Evolutionary conservation across 768 basidiomycete genomes (phyloP), one percentile per base, ranked within the genome.

Genomic region (Suillus subluteus): DNA sequence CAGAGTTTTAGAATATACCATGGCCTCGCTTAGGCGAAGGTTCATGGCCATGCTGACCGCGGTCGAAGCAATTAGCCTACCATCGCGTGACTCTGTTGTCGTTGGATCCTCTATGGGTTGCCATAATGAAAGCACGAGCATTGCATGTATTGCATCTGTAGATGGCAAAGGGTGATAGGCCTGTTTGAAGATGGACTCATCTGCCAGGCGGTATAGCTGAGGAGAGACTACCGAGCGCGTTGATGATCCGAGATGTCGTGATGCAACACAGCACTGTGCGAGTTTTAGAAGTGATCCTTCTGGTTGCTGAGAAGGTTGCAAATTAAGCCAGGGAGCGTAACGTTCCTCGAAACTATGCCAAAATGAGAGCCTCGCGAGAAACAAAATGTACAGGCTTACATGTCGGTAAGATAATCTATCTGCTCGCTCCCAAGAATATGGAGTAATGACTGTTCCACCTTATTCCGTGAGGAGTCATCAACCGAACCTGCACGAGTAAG

Each of bases 31-130:
- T 5, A 84, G 73, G 35, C 77, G 79, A 61, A 85, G 69, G 68
- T 81, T 82, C 71, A 80, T 82, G 26, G 82, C 83, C 81, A 83
- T 83, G 58, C 78, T 81, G 35, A 84, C 78, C 15, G 84, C 84
- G 2, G 76, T 76, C 18, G 82, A 74, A 11, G 77, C 80, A 44
- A 80, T 76, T 52, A 83, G 63, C 48, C 82, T 78, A 35, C 77
- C 81, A 37, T 84, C 84, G 6, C 78, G 77, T 48, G 73, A 75
- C 63, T 74, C 72, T 61, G 70, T 74, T 11, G 71, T 68, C 43
- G 76, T 63, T 48, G 74, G 63, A 38, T 79, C 76, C 35, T 76
- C 78, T 40, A 83, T 73, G 6, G 84, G 82, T 9, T 79, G 74
- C 83, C 83, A 84, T 32, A 84, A 59, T 3, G 84, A 79, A 26